phyloP scores from a whole-genome alignment of 23 red algal genomes.

The Gracilaria caudata region DNA sequence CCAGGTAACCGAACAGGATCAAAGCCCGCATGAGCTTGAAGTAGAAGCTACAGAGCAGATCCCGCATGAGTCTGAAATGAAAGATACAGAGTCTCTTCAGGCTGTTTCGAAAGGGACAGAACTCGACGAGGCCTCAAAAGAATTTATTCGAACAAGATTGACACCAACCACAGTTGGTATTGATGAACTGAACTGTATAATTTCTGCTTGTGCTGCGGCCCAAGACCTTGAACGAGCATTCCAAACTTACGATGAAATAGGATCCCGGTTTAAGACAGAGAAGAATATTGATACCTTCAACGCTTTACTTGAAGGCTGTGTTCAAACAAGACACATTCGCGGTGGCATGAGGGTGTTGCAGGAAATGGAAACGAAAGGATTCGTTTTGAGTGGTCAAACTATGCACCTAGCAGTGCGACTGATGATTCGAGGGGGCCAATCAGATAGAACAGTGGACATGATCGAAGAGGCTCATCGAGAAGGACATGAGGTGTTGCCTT shows the following conservation, averaged over 20 bases:
- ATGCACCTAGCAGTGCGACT: slow-evolving; percentile 46
- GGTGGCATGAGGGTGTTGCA: slow-evolving; percentile 53
- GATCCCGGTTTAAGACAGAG: slow-evolving; percentile 25
- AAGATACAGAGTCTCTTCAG: neutral
- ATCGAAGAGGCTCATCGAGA: slow-evolving; percentile 24
- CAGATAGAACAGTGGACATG: neutral
- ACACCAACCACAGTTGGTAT: slow-evolving; percentile 41
- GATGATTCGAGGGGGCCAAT: slow-evolving; percentile 39
- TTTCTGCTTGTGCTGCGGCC: slow-evolving; percentile 51
- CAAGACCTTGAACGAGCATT: slow-evolving; percentile 65
- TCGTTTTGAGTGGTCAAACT: slow-evolving; percentile 24
- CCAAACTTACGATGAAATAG: slow-evolving; percentile 69
- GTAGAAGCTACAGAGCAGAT: slow-evolving; percentile 1
- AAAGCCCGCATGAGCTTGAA: neutral
- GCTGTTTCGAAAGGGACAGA: neutral
- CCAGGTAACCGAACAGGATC: neutral
- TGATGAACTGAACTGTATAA: slow-evolving; percentile 69
- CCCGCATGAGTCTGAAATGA: neutral
- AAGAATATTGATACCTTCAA: slow-evolving; percentile 65
- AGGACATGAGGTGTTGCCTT: slow-evolving; percentile 13
- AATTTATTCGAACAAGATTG: neutral
- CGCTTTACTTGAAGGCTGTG: slow-evolving; percentile 60
- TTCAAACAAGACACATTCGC: slow-evolving; percentile 35
- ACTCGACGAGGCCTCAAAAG: neutral
- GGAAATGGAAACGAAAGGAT: slow-evolving; percentile 45